Conservation (phyloP, 108 stramenopile genomes). For the Pinguiococcus pyrenoidosus region DNA sequence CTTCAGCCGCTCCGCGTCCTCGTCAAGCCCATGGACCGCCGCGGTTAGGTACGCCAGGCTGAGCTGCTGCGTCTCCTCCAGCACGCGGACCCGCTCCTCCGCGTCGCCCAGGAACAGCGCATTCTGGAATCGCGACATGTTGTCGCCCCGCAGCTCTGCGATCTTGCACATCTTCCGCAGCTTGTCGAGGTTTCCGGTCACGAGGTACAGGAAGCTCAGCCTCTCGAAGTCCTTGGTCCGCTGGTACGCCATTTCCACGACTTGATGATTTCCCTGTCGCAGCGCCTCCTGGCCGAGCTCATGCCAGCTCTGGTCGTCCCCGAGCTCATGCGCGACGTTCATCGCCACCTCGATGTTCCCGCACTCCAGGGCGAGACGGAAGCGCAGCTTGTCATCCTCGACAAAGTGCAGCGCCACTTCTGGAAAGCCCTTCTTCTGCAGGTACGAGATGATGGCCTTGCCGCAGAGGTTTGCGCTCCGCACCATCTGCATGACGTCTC, state of each 20-base stretch:
- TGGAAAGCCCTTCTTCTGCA: slow-evolving; percentile 92
- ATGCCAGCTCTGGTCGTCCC: slow-evolving; percentile 72
- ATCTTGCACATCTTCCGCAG: slow-evolving; percentile 94
- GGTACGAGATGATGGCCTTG: slow-evolving; percentile 87
- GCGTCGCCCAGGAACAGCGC: slow-evolving; percentile 88
- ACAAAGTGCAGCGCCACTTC: slow-evolving; percentile 99
- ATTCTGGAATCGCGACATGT: slow-evolving; percentile 94
- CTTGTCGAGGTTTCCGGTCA: slow-evolving; percentile 82
- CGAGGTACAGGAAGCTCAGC: slow-evolving; percentile 87
- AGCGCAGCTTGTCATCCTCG: slow-evolving; percentile 76
- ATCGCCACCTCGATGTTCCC: slow-evolving; percentile 96
- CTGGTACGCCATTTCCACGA: slow-evolving; percentile 97
- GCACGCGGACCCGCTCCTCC: slow-evolving; percentile 66
- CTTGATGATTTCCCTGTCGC: slow-evolving; percentile 88
- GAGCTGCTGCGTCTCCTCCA: slow-evolving; percentile 83
- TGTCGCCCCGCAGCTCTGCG: slow-evolving; percentile 80
- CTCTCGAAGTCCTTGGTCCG: slow-evolving; percentile 93
- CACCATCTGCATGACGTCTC: slow-evolving; percentile 95
- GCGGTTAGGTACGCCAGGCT: slow-evolving; percentile 85
- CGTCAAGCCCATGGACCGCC: slow-evolving; percentile 67
- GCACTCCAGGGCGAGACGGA: slow-evolving; percentile 91
- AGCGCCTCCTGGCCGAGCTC: slow-evolving; percentile 83
- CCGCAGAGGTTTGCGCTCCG: slow-evolving; percentile 78
- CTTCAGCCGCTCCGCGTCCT: slow-evolving; percentile 76
- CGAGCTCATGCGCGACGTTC: slow-evolving; percentile 78